Evolutionary conservation across 257 asterid genomes (phyloP).

Genomic region (Galeopsis tetrahit): DNA sequence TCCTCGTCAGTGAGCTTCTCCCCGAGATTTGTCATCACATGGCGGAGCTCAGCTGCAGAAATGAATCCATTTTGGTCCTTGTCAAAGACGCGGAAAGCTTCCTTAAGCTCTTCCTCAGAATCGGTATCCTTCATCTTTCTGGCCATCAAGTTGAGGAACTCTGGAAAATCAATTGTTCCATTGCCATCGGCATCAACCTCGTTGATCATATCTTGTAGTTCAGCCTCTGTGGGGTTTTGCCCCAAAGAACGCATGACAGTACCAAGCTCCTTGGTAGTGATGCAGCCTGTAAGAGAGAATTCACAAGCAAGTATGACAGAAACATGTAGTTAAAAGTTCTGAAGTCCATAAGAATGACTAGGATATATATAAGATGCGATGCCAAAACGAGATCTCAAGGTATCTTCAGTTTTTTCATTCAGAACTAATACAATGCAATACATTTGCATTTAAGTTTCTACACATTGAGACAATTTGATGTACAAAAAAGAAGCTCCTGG

Average conservation of each 20-base stretch:
- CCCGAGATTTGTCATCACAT: constrained; percentile 87
- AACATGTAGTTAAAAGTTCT: background rate
- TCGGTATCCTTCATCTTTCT: constrained; percentile 90
- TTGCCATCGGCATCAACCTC: constrained; percentile 92
- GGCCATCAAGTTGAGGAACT: constrained; percentile 92
- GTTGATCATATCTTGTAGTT: constrained; percentile 87
- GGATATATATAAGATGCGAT: background rate
- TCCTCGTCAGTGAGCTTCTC: constrained; percentile 92
- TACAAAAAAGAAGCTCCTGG: background rate
- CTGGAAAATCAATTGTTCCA: constrained; percentile 87
- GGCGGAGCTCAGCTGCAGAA: constrained; percentile 90
- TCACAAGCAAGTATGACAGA: constrained; percentile 20
- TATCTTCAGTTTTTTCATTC: background rate
- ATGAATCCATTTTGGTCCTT: constrained; percentile 89
- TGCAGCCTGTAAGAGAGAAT: constrained; percentile 54
- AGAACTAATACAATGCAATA: background rate
- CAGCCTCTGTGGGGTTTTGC: constrained; percentile 91
- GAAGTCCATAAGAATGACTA: background rate
- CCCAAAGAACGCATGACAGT: constrained; percentile 87
- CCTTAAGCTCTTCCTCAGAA: constrained; percentile 90
- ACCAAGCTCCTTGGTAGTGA: constrained; percentile 92
- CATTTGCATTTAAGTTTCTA: background rate
- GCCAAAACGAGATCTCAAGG: background rate
- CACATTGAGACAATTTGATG: background rate
- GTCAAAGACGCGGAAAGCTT: constrained; percentile 89